phyloP scores from a whole-genome alignment of 192 early-diverging fungal species.

The Chytriomyces confervae region DNA sequence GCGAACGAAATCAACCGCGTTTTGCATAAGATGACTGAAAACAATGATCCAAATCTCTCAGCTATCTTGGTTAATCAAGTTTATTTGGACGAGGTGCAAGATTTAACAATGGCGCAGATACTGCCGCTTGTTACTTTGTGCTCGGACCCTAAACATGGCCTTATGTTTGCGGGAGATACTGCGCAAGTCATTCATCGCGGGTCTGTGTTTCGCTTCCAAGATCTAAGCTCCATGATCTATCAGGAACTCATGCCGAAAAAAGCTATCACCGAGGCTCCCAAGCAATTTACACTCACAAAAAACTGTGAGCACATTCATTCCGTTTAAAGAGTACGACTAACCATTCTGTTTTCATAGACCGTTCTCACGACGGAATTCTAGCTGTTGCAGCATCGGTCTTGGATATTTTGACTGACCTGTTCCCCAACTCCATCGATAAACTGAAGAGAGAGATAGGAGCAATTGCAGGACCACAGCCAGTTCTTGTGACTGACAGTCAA shows the following conservation, averaged over 20 bases:
- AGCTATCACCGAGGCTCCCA: conserved; percentile 20
- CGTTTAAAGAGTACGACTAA: not conserved
- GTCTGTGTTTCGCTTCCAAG: conserved; percentile 38
- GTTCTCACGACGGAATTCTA: conserved; percentile 41
- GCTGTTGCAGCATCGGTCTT: conserved; percentile 35
- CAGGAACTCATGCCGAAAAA: not conserved
- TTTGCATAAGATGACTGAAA: conserved; percentile 1
- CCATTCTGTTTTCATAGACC: conserved; percentile 13
- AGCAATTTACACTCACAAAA: conserved; percentile 20
- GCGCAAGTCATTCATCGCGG: conserved; percentile 41
- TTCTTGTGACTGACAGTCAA: conserved; percentile 16
- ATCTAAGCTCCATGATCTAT: conserved; percentile 37
- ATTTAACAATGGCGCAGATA: conserved; percentile 41
- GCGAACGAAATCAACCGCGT: conserved; percentile 37
- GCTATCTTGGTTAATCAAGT: conserved; percentile 23
- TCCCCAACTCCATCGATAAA: conserved; percentile 32
- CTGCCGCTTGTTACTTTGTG: conserved; percentile 30
- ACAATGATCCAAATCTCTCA: conserved; percentile 21
- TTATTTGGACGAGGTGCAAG: conserved; percentile 35
- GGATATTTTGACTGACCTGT: conserved; percentile 32
- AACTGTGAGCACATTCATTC: conserved; percentile 22
- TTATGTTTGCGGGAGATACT: conserved; percentile 45
- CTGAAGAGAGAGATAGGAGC: conserved; percentile 21
- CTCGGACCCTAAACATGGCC: conserved; percentile 31
- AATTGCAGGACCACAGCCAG: conserved; percentile 38